Conservation (phyloP, 2,329 filamentous ascomycete species). For the Trichophyton simii region DNA sequence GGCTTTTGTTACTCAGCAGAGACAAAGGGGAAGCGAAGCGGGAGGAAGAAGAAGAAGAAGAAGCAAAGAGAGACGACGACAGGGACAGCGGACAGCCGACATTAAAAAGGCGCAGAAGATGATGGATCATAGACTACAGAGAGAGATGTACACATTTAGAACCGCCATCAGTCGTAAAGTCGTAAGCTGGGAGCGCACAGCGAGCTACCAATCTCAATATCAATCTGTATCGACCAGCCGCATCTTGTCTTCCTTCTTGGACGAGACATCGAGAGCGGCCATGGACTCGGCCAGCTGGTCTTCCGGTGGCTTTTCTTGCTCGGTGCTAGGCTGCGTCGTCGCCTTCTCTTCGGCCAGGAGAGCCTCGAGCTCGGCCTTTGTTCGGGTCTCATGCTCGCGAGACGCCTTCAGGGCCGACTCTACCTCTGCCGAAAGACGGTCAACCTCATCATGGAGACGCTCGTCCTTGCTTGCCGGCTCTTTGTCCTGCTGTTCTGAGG, state of each 20-base stretch:
- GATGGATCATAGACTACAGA: not conserved
- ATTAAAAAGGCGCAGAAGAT: not conserved
- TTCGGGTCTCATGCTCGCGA: slow-evolving; percentile 33
- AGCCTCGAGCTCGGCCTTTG: slow-evolving; percentile 20
- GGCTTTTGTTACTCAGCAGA: not conserved
- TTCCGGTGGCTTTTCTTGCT: not conserved
- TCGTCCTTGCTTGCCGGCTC: slow-evolving; percentile 42
- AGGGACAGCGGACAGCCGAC: not conserved
- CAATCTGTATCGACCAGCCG: not conserved
- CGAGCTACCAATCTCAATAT: not conserved
- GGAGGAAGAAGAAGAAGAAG: not conserved
- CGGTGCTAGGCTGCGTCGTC: not conserved
- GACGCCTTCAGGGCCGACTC: slow-evolving; percentile 43
- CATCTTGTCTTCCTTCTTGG: not conserved
- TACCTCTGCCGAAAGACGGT: slow-evolving; percentile 46
- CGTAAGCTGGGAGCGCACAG: not conserved
- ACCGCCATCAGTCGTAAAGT: not conserved
- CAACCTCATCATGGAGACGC: slow-evolving; percentile 44
- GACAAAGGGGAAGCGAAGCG: not conserved
- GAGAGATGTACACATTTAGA: not conserved
- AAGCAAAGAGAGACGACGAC: too few relatives aligned
- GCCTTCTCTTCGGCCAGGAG: slow-evolving; percentile 7
- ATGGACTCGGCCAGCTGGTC: not conserved
- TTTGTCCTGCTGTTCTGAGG: slow-evolving; percentile 19
- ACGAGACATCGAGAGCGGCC: not conserved